These are phyloP conservation scores for Coleophoma eucalyptorum DNA, from an alignment of 2,329 filamentous ascomycete species.

Conservation along the genomic window DNA sequence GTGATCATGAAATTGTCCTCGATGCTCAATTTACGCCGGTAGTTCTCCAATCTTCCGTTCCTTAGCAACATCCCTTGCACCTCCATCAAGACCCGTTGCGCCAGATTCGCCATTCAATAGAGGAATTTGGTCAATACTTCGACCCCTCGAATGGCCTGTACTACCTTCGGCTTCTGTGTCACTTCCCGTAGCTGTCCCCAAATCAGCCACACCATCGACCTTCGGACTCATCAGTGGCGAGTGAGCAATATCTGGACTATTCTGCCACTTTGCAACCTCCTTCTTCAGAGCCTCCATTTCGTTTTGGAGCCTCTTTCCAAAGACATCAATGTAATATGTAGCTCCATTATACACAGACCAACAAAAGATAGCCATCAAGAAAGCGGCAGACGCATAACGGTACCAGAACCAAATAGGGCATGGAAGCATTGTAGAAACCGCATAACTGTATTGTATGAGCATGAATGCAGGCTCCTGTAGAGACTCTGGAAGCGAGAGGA, in stretches of 20 bases:
- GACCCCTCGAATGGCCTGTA: constrained; percentile 9
- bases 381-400: constrained; percentile 71
- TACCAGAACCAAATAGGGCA: constrained; percentile 95
- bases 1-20: too few relatives aligned
- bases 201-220: constrained; percentile 12
- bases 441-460: constrained; percentile 91
- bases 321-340: constrained; percentile 97
- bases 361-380: constrained; percentile 78
- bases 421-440: constrained; percentile 87
- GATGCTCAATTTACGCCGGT: constrained; percentile 7
- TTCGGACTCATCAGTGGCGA: constrained; percentile 36
- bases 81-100: constrained; percentile 39
- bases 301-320: constrained; percentile 94
- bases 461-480: constrained; percentile 92
- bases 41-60: constrained; percentile 39
- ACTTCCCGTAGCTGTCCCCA: constrained; percentile 10
- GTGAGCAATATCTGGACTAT: constrained; percentile 44
- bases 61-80: constrained; percentile 40
- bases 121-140: constrained; percentile 50
- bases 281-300: constrained; percentile 85
- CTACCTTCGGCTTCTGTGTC: constrained; percentile 5
- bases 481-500: constrained; percentile 69
- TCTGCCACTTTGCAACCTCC: constrained; percentile 88
- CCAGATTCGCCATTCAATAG: constrained; percentile 45
- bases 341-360: constrained; percentile 98